Base-by-base conservation (phyloP, 257 asterid genomes). In the Euphrasia confusa region DNA sequence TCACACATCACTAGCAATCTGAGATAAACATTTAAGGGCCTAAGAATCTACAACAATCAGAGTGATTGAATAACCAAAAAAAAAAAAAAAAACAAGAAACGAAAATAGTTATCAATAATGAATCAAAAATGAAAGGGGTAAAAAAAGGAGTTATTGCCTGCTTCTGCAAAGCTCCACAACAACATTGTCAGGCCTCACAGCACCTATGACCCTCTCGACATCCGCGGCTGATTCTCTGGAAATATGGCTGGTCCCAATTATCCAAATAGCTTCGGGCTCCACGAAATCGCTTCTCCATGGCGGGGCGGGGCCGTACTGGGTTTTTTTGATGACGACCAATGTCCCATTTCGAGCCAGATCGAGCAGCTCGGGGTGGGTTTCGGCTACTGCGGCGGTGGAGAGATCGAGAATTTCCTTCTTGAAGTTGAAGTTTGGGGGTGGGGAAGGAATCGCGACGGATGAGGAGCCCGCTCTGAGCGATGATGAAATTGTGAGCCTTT, bases 111-210 rank as follows among this genome's bases (percentile, higher is more conserved):
- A 30, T 3, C 4, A 30, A 3, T 30, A 30, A 4, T 30, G 5
- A 30, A 30, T 5, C 33, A 30, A 30, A 30, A 30, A 14, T 75
- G 67, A 66, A 94, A 91, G 12, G 54, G 5, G 0, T 68, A 67
- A 2, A 88, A 78, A 64, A 78, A 75, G 24, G 81, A 83, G 11
- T 70, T 75, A 33, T 81, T 83, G 90, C 95, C 96, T 88, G 85
- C 97, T 91, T 80, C 93, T 77, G 67, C 98, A 88, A 48, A 91
- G 95, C 86, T 91, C 95, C 44, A 88, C 98, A 45, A 91, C 95
- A 35, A 91, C 86, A 71, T 91, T 88, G 4, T 91, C 89, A 11
- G 97, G 97, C 61, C 60, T 82, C 60, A 91, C 74, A 13, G 83
- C 71, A 60, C 81, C 78, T 14, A 91, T 73, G 40, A 88, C 97